These are phyloP conservation scores for Scleroderma bovista DNA, from an alignment of 768 basidiomycete genomes.

Conservation along the genomic window DNA sequence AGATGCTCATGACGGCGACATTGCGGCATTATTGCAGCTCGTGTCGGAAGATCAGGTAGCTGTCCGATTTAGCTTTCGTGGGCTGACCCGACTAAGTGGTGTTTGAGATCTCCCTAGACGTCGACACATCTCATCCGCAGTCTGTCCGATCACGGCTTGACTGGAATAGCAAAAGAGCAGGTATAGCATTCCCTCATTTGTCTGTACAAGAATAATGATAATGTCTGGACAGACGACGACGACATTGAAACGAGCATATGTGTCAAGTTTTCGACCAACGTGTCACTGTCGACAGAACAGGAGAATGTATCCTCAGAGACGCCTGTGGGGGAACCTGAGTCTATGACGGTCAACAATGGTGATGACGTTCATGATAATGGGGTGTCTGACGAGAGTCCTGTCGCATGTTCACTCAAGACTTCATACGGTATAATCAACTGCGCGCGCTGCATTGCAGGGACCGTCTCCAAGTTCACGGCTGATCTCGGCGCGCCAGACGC, in stretches of 20 bases:
- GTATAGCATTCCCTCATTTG: conserved; percentile 31
- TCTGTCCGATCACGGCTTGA: conserved; percentile 53
- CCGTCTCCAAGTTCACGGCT: conserved; percentile 16
- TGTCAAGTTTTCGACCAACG: conserved; percentile 34
- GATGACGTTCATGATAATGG: conserved; percentile 36
- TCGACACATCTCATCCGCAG: conserved; percentile 62
- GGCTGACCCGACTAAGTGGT: neutral
- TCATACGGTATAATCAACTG: conserved; percentile 30
- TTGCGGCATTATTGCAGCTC: conserved; percentile 70
- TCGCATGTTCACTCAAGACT: conserved; percentile 40
- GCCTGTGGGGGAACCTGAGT: conserved; percentile 8
- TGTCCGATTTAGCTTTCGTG: neutral
- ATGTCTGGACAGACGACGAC: conserved; percentile 59
- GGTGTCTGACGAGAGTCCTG: conserved; percentile 35
- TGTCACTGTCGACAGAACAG: conserved; percentile 11
- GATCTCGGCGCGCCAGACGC: conserved; percentile 16
- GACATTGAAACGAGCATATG: conserved; percentile 69
- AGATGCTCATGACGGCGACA: conserved; percentile 74
- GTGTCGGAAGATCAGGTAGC: conserved; percentile 75
- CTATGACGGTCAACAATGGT: conserved; percentile 6
- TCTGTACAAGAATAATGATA: conserved; percentile 3
- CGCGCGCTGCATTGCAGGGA: conserved; percentile 21
- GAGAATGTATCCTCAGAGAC: conserved; percentile 9
- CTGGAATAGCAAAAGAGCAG: conserved; percentile 89
- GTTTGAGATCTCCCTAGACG: conserved; percentile 59